These are phyloP conservation scores for Nothomitra cinnamomea DNA, from an alignment of 2,329 filamentous ascomycete species.

Conservation along the genomic window DNA sequence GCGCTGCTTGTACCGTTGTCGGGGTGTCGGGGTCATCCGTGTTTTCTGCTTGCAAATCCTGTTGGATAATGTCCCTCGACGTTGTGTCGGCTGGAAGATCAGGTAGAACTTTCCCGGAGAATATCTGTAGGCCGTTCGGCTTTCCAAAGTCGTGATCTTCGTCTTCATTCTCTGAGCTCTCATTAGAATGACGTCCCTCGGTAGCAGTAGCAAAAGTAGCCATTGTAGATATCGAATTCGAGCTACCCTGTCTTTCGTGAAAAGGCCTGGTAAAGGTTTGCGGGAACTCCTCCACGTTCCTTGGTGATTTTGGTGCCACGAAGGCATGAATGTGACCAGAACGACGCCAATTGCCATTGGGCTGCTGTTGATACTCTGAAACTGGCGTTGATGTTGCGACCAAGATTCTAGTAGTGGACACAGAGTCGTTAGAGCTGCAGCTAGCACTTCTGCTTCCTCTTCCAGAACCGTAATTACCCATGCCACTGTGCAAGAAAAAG, in stretches of 20 bases:
- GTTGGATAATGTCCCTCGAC: neutral
- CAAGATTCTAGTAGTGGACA: slow-evolving; percentile 2
- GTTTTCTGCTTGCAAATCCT: neutral
- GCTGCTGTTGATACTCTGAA: slow-evolving; percentile 2
- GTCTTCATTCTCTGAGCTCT: slow-evolving; percentile 5
- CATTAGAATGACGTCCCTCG: slow-evolving; percentile 26
- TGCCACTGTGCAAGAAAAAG: slow-evolving; percentile 84
- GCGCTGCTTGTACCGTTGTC: neutral
- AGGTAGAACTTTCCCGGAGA: neutral
- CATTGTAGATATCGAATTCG: slow-evolving; percentile 42
- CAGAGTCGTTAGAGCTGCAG: slow-evolving; percentile 29
- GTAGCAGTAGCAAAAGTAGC: slow-evolving; percentile 47
- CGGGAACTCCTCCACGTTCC: slow-evolving; percentile 13
- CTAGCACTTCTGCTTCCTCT: slow-evolving; percentile 34
- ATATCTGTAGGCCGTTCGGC: neutral
- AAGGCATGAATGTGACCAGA: neutral
- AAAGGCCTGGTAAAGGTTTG: slow-evolving; percentile 13
- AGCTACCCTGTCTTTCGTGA: slow-evolving; percentile 35
- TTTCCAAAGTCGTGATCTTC: neutral
- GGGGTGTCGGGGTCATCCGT: neutral
- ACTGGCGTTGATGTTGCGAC: neutral
- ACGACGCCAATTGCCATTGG: slow-evolving; percentile 2
- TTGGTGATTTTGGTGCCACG: neutral
- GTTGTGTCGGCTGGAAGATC: neutral
- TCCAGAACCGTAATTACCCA: slow-evolving; percentile 53